These are phyloP conservation scores for Evansstolkia leycettana DNA, from an alignment of 495 filamentous ascomycete genomes.

Conservation along the genomic window DNA sequence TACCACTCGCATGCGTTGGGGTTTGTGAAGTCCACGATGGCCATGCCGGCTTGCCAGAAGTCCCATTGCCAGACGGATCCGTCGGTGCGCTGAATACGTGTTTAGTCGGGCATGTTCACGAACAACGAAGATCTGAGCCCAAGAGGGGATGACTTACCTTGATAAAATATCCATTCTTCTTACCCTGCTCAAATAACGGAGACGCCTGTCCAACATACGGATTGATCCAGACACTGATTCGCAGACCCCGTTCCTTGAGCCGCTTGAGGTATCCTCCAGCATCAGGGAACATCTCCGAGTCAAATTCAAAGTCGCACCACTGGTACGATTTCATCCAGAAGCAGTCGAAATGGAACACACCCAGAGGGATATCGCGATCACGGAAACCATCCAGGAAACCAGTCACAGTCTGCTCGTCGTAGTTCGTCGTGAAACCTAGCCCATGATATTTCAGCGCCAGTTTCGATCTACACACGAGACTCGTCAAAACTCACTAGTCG, in stretches of 20 bases:
- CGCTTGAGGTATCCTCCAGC: constrained; percentile 48
- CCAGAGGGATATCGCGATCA: constrained; percentile 49
- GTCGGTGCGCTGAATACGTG: constrained; percentile 44
- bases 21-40: constrained; percentile 62
- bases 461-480: too few relatives aligned
- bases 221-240: constrained; percentile 63
- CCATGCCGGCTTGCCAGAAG: constrained; percentile 66
- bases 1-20: constrained; percentile 54
- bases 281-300: constrained; percentile 55
- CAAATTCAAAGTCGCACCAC: constrained; percentile 66
- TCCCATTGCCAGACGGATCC: constrained; percentile 66
- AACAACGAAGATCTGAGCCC: too few relatives aligned
- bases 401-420: constrained; percentile 54
- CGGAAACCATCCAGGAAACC: constrained; percentile 57
- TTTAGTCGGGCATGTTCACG: too few relatives aligned
- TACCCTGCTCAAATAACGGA: constrained; percentile 50
- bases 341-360: constrained; percentile 62
- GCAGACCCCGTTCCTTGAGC: constrained; percentile 48
- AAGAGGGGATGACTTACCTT: constrained; percentile 26
- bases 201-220: constrained; percentile 59
- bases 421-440: constrained; percentile 55
- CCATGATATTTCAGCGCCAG: too few relatives aligned
- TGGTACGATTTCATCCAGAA: constrained; percentile 58
- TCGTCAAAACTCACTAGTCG: constrained; percentile 36
- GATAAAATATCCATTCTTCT: constrained; percentile 53